Base-by-base conservation (phyloP, 441 rosid species). In the Pelargonium cotyledonis region DNA sequence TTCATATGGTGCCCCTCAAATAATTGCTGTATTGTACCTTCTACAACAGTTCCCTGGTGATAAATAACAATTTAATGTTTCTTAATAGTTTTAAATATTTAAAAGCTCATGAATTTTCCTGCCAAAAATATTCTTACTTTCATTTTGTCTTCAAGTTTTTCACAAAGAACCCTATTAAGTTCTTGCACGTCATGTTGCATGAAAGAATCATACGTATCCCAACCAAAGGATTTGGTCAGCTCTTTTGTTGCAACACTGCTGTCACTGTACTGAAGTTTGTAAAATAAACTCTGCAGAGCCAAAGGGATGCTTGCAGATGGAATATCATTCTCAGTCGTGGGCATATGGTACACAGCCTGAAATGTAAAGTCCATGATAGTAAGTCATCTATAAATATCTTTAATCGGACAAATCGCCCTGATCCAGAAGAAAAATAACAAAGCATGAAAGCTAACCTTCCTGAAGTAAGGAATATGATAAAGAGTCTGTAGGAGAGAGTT, bases 161-260 rank as follows among this genome's bases (percentile, higher is more conserved):
- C 90, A 57, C 83, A 76, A 15, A 88, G 90, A 82, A 88, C 93
- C 77, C 93, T 83, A 69, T 88, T 86, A 75, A 88, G 90, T 80
- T 88, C 93, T 83, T 88, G 93, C 55, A 88, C 90, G 81, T 88
- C 93, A 76, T 88, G 93, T 80, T 88, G 93, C 90, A 88, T 78
- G 79, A 88, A 88, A 55, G 93, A 88, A 76, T 88, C 89, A 80
- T 85, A 81, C 18, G 93, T 81, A 73, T 88, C 93, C 93, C 90
- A 88, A 66, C 93, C 93, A 83, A 88, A 88, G 69, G 93, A 88
- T 74, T 88, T 88, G 0, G 93, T 88, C 78, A 88, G 70, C 78
- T 86, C 93, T 70, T 88, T 88, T 61, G 93, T 88, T 5, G 93
- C 90, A 66, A 86, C 93, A 79, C 90, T 88, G 44, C 85, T 83